Evolutionary conservation across 1,139 yeast species (phyloP).

Genomic region (Zhuliangozyma parablackwelliae): DNA sequence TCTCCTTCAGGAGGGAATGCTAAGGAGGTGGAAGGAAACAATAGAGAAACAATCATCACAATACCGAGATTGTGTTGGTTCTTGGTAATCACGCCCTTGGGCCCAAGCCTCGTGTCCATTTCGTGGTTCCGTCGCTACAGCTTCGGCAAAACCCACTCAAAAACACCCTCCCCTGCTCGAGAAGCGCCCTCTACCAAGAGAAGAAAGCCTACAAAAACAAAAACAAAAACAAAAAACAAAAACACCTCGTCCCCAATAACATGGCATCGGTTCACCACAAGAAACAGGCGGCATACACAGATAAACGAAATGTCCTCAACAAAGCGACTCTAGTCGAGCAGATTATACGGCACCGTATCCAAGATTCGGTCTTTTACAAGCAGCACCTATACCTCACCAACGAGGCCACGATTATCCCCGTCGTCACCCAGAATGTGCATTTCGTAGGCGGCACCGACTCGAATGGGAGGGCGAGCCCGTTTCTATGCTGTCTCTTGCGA

Average conservation of each 20-base stretch:
- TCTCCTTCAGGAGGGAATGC: too few species aligned
- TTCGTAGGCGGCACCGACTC: conserved; percentile 48
- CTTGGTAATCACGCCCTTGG: too few species aligned
- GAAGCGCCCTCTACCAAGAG: too few species aligned
- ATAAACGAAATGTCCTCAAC: conserved; percentile 31
- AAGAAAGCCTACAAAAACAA: not conserved
- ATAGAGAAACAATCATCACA: too few species aligned
- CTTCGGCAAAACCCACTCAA: too few species aligned
- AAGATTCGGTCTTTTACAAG: conserved; percentile 67
- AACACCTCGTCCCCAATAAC: not conserved
- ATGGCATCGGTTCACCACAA: conserved; percentile 4
- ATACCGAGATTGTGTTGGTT: too few species aligned
- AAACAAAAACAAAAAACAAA: not conserved
- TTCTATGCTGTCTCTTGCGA: conserved; percentile 60
- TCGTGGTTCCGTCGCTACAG: too few species aligned
- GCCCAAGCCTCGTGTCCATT: too few species aligned
- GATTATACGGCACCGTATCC: conserved; percentile 62
- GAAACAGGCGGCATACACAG: conserved; percentile 20
- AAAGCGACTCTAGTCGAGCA: conserved; percentile 60
- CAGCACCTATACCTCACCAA: conserved; percentile 57
- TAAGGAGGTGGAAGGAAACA: too few species aligned
- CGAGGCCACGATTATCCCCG: conserved; percentile 43
- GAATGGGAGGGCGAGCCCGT: conserved; percentile 53
- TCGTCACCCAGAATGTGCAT: conserved; percentile 34
- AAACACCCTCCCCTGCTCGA: too few species aligned